Percentiles rank a stretch among this genome's conserved stretches.
Conservation (phyloP, 2,329 filamentous ascomycete genomes). For the Esteya vermicola region DNA sequence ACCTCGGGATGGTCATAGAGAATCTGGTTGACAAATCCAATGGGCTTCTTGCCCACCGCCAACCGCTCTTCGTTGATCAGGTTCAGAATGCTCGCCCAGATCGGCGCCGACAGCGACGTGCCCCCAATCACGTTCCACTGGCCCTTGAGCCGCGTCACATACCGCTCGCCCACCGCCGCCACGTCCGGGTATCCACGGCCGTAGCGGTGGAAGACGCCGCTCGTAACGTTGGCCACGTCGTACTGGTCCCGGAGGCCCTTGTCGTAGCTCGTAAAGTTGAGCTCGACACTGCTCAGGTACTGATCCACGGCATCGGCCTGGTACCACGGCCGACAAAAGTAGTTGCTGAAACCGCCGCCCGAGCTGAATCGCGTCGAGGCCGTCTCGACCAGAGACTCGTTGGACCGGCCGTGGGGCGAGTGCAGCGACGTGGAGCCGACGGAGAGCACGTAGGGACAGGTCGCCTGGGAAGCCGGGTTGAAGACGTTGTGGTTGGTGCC, state of each 20-base stretch:
- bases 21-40: constrained; percentile 21
- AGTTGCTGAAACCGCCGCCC: constrained; percentile 31
- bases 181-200: constrained; percentile 16
- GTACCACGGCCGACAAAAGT: constrained; percentile 27
- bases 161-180: constrained; percentile 14
- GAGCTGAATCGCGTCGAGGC: constrained; percentile 15
- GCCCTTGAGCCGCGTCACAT: constrained; percentile 14
- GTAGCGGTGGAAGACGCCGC: constrained; percentile 11
- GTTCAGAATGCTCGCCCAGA: constrained; percentile 42
- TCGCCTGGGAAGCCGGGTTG: constrained; percentile 10
- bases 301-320: constrained; percentile 23
- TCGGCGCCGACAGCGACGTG: constrained; percentile 40
- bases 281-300: constrained; percentile 20
- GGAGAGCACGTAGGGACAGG: constrained; percentile 33
- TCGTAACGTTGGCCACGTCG: constrained; percentile 10
- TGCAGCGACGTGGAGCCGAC: constrained; percentile 37
- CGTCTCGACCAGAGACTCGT: constrained; percentile 3
- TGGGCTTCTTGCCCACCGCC: constrained; percentile 24
- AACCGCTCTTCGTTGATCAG: constrained; percentile 49
- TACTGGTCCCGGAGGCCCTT: constrained; percentile 6
- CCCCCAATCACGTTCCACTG: constrained; percentile 26
- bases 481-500: constrained; percentile 11
- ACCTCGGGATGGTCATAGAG: constrained; percentile 17
- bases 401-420: too few species aligned
- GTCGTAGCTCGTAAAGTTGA: constrained; percentile 11